phyloP scores from a whole-genome alignment of 441 rosid genomes.

The Croton setiger region DNA sequence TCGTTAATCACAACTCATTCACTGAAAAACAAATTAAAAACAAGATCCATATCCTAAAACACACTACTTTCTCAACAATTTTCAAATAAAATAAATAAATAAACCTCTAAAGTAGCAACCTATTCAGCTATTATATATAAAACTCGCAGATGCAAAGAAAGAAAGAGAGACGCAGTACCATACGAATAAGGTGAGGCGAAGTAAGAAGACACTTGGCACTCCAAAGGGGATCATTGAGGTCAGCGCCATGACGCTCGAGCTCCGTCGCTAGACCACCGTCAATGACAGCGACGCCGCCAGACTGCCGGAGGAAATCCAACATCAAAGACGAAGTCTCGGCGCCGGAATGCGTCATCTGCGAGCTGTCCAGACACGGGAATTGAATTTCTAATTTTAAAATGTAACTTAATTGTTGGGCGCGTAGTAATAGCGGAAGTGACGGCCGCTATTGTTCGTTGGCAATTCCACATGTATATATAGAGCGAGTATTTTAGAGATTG shows the following conservation, averaged over 20 bases:
- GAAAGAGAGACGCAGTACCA: constrained; percentile 30
- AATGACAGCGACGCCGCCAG: constrained; percentile 61
- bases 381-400: neutral
- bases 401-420: neutral
- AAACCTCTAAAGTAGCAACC: neutral
- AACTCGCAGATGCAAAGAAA: constrained; percentile 7
- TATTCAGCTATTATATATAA: neutral
- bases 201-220: constrained; percentile 88
- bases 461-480: neutral
- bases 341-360: constrained; percentile 26
- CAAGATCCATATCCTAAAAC: neutral
- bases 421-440: neutral
- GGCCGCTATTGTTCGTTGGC: neutral
- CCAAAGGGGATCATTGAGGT: constrained; percentile 94
- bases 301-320: constrained; percentile 55
- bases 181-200: constrained; percentile 72
- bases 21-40: neutral
- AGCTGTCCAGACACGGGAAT: neutral
- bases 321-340: constrained; percentile 32
- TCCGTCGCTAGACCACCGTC: constrained; percentile 94
- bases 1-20: neutral
- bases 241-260: constrained; percentile 82
- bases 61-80: neutral
- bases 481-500: neutral
- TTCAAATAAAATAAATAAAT: neutral